Percentiles rank a stretch among this genome's conserved stretches.
These are phyloP conservation scores for Xylariaceae sp. DNA, from an alignment of 2,329 filamentous ascomycete genomes.

Conservation along the genomic window DNA sequence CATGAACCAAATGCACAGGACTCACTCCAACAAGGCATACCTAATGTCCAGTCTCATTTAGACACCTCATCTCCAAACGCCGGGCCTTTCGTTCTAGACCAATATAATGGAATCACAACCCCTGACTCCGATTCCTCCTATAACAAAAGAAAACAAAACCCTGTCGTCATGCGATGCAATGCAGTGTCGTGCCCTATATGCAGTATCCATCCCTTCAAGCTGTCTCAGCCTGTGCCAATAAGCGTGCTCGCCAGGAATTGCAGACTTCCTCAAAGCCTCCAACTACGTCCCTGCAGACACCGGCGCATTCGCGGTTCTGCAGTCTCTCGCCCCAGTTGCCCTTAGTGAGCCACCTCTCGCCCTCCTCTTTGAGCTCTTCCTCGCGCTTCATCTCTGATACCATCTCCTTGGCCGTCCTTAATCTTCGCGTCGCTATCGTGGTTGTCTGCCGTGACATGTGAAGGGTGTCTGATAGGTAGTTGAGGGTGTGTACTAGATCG, in stretches of 20 bases:
- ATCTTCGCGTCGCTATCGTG: conserved; percentile 70
- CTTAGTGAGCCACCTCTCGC: conserved; percentile 72
- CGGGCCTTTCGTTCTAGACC: too few species aligned
- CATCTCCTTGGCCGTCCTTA: conserved; percentile 79
- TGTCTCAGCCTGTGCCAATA: conserved; percentile 62
- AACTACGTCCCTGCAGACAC: conserved; percentile 81
- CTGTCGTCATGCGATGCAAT: too few species aligned
- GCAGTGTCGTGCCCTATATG: too few species aligned
- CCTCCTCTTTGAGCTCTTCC: conserved; percentile 76
- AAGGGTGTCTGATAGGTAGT: conserved; percentile 82
- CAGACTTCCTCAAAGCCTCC: conserved; percentile 90
- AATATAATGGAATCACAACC: too few species aligned
- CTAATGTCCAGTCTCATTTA: too few species aligned
- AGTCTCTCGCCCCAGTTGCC: conserved; percentile 81
- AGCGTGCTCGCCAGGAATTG: conserved; percentile 73
- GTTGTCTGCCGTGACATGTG: conserved; percentile 93
- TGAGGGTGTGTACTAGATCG: conserved; percentile 74
- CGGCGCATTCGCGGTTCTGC: conserved; percentile 72
- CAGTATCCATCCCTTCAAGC: conserved; percentile 16
- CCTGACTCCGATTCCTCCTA: too few species aligned
- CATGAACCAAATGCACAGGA: too few species aligned
- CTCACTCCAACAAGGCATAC: too few species aligned
- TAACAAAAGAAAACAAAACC: too few species aligned
- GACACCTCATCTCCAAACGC: too few species aligned
- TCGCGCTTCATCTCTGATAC: conserved; percentile 82